phyloP scores from a whole-genome alignment of 2,329 filamentous ascomycete genomes.

The Sporothrix brasiliensis region DNA sequence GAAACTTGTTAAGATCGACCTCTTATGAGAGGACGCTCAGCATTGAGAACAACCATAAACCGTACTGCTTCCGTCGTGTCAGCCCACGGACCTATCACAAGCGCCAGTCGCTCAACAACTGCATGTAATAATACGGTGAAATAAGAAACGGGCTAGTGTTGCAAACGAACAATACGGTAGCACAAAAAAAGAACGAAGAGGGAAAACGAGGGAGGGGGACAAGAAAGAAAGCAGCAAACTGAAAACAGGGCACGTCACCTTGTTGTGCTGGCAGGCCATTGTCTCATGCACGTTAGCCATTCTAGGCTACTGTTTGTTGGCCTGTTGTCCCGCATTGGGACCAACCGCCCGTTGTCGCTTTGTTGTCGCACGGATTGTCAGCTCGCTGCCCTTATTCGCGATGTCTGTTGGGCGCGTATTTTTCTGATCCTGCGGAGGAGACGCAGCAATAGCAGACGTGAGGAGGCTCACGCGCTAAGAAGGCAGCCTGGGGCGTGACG shows the following conservation, averaged over 20 bases:
- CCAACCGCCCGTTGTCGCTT: conserved; percentile 21
- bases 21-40: too few species aligned
- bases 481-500: not conserved
- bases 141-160: not conserved
- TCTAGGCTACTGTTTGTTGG: conserved; percentile 3
- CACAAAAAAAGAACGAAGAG: not conserved
- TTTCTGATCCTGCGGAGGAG: not conserved
- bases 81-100: not conserved
- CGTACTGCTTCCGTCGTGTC: not conserved
- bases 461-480: not conserved
- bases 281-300: not conserved
- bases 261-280: not conserved
- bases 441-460: not conserved
- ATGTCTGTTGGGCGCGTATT: conserved; percentile 16
- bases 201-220: not conserved
- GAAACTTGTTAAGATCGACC: too few species aligned
- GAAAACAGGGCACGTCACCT: not conserved
- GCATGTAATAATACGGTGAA: not conserved
- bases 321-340: conserved; percentile 25
- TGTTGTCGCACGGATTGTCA: not conserved
- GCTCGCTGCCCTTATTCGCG: not conserved
- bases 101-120: not conserved
- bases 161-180: not conserved
- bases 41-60: not conserved
- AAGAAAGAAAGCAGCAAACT: not conserved